Percentiles rank a stretch among this genome's conserved stretches.
Evolutionary conservation across 1,284 basidiomycete species (phyloP).

Genomic region (Hemileccinum hortonii): DNA sequence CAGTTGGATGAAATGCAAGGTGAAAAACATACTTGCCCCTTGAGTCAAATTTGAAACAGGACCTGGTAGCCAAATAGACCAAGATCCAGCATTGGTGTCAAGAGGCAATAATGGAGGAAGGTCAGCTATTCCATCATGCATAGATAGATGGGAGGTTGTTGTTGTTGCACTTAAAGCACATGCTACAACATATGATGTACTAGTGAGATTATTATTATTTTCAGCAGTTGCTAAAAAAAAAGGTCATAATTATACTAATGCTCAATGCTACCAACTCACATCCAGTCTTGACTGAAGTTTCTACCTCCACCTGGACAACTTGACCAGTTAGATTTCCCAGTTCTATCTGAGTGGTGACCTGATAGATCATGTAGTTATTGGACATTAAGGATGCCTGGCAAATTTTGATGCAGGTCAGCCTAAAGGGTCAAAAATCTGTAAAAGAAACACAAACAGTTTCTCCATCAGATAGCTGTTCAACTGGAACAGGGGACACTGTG

Average conservation of each 20-base stretch:
- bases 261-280: not conserved
- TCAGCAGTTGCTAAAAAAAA: not conserved
- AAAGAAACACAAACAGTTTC: not conserved
- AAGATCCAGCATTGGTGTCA: not conserved
- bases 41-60: not conserved
- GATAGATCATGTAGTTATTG: not conserved
- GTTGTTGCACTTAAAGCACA: slow-evolving; percentile 6
- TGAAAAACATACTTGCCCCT: not conserved
- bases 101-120: not conserved
- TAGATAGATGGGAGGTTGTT: not conserved
- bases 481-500: not conserved
- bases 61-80: slow-evolving; percentile 3
- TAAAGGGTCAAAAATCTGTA: not conserved
- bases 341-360: slow-evolving; percentile 1
- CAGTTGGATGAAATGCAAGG: not conserved
- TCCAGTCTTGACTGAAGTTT: not conserved
- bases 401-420: not conserved
- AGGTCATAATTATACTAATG: too few relatives aligned
- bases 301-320: not conserved
- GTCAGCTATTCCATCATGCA: slow-evolving; percentile 2
- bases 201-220: not conserved
- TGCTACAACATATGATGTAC: slow-evolving; percentile 5
- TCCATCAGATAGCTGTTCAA: not conserved
- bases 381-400: not conserved
- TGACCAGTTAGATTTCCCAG: slow-evolving; percentile 1